Evolutionary conservation across 441 rosid species (phyloP), one percentile per base, ranked within the genome.

Genomic region (Biscutella laevigata): DNA sequence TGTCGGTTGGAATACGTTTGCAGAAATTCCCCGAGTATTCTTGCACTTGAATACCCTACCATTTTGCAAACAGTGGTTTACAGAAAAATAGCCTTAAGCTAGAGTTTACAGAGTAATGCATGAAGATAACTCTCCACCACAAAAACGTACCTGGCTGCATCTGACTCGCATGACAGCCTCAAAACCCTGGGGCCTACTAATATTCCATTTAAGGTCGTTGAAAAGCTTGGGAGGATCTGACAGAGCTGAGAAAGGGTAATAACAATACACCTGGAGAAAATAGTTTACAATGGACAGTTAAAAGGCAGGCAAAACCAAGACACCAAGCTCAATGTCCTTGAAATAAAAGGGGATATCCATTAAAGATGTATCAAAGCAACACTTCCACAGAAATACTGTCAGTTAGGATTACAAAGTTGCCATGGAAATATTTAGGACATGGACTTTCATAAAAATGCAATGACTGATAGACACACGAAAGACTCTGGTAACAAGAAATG

Each of bases 121-220:
- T 48, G 34, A 55, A 11, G 15, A 19, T 41, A n/a, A n/a, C n/a
- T n/a, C n/a, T 34, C 43, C 24, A 39, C 47, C 20, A 39, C 19
- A 54, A 72, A 46, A 62, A 22, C 43, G 17, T 77, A 94, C 98
- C 90, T 85, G 94, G 71, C 98, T 85, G 79, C 98, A 87, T 77
- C 98, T 78, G 61, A 94, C 98, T 54, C 96, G 86, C 99, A 94
- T 90, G 46, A 94, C 98, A 36, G 98, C 94, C 82, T 94, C 99
- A 74, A 77, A 83, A 53, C 98, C 96, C 77, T 94, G 99, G 50
- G 96, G 98, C 77, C 99, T 82, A 29, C 87, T 79, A 59, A 90
- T 68, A 75, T 94, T 94, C 99, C 99, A 94, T 71, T 90, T 85
- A 19, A 87, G 94, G 77, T 94, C 99, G 71, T 88, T 94, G 79